A percentile compares a stretch with the other conserved stretches of the same genome.
Evolutionary conservation across 352 stramenopile species (phyloP).

Genomic region (Nothophytophthora sp.): DNA sequence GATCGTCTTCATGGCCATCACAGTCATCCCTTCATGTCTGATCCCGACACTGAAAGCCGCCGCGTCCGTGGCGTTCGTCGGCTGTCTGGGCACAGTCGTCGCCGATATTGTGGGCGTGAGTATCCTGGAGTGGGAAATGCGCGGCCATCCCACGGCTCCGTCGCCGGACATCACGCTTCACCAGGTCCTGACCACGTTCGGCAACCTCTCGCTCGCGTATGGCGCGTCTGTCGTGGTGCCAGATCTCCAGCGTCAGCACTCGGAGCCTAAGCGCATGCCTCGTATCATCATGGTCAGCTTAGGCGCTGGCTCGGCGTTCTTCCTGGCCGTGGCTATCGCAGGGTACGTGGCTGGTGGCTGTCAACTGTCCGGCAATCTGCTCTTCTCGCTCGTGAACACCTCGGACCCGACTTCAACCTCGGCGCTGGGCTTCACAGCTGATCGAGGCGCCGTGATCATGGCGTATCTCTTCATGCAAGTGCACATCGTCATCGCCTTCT

Average conservation of each 20-base stretch:
- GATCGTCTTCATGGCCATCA: conserved; percentile 33
- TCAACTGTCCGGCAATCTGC: conserved; percentile 32
- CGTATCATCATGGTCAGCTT: conserved; percentile 42
- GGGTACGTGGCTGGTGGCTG: conserved; percentile 35
- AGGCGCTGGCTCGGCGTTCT: conserved; percentile 31
- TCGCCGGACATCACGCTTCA: conserved; percentile 25
- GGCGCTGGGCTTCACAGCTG: conserved; percentile 24
- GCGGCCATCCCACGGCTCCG: conserved; percentile 19
- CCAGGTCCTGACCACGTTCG: conserved; percentile 28
- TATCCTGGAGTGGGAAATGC: conserved; percentile 27
- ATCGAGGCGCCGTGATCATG: conserved; percentile 27
- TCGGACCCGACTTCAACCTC: conserved; percentile 14
- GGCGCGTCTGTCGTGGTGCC: conserved; percentile 24
- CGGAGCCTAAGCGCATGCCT: conserved; percentile 38
- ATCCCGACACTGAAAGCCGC: conserved; percentile 26
- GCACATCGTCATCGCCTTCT: conserved; percentile 45
- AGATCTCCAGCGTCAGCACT: conserved; percentile 35
- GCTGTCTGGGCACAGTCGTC: conserved; percentile 26
- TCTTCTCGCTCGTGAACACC: conserved; percentile 27
- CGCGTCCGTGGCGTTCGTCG: conserved; percentile 19
- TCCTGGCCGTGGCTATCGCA: conserved; percentile 30
- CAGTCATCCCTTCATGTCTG: conserved; percentile 18
- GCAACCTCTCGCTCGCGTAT: conserved; percentile 29
- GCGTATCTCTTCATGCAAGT: conserved; percentile 33
- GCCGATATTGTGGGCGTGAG: conserved; percentile 20